Conservation (phyloP, 106 monocot species). For the Narthecium ossifragum region DNA sequence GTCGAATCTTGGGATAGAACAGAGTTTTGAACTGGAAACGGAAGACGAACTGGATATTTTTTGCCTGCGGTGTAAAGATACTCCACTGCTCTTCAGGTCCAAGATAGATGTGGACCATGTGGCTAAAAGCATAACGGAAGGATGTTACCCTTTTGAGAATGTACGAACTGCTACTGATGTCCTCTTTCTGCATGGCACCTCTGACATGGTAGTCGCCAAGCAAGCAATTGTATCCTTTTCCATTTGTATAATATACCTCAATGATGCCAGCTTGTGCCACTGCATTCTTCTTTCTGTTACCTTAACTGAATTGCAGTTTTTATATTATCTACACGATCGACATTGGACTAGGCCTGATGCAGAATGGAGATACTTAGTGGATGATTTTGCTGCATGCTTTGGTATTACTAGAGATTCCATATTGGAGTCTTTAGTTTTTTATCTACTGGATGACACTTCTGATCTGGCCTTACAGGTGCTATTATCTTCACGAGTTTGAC, state of each 20-base stretch:
- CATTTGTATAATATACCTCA: not conserved
- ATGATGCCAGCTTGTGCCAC: not conserved
- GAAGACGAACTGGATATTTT: slow-evolving; percentile 35
- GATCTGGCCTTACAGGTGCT: slow-evolving; percentile 73
- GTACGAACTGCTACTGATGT: slow-evolving; percentile 68
- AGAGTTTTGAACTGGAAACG: slow-evolving; percentile 13
- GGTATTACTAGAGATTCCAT: slow-evolving; percentile 38
- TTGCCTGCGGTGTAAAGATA: slow-evolving; percentile 41
- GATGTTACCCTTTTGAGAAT: slow-evolving; percentile 62
- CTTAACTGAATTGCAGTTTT: slow-evolving; percentile 63
- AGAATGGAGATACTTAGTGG: slow-evolving; percentile 65
- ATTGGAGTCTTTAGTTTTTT: slow-evolving; percentile 74
- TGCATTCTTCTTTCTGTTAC: slow-evolving; percentile 2
- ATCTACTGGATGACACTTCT: slow-evolving; percentile 83
- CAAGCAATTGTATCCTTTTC: slow-evolving; percentile 88
- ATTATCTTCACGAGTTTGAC: slow-evolving; percentile 2
- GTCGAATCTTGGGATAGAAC: slow-evolving; percentile 58
- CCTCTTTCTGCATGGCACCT: slow-evolving; percentile 76
- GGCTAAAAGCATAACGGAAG: slow-evolving; percentile 11
- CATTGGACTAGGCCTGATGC: slow-evolving; percentile 78
- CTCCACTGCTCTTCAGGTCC: slow-evolving; percentile 22
- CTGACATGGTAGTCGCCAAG: slow-evolving; percentile 89
- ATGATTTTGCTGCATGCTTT: slow-evolving; percentile 86
- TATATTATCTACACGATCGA: slow-evolving; percentile 91
- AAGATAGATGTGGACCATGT: slow-evolving; percentile 23